A percentile compares a stretch with the other conserved stretches of the same genome.
Evolutionary conservation across 2,329 filamentous ascomycete genomes (phyloP).

Genomic region (Epicoccum nigrum): DNA sequence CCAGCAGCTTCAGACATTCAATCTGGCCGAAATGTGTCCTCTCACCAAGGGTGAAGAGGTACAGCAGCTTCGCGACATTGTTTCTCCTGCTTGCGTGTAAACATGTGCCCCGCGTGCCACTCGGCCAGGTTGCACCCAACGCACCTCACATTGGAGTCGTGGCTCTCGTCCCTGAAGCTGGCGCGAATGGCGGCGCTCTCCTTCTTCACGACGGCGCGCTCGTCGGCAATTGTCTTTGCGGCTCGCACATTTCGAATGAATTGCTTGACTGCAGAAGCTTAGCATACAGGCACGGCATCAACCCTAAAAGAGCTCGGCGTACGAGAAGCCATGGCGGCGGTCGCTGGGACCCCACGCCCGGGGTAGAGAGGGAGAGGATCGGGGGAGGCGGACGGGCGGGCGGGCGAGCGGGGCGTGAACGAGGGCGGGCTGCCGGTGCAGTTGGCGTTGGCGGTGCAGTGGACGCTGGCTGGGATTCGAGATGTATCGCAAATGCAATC

Average conservation of each 20-base stretch:
- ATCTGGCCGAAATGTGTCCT: constrained; percentile 99
- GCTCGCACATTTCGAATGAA: constrained; percentile 99
- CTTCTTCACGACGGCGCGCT: constrained; percentile 97
- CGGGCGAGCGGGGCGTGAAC: constrained; percentile 4
- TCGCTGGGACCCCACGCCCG: constrained; percentile 56
- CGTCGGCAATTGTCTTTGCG: constrained; percentile 98
- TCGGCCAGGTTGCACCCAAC: constrained; percentile 22
- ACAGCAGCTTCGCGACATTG: constrained; percentile 97
- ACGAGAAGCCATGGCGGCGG: constrained; percentile 64
- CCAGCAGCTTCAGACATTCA: constrained; percentile 96
- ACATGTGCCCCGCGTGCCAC: constrained; percentile 17
- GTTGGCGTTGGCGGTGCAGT: constrained; percentile 7
- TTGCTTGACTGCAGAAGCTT: constrained; percentile 79
- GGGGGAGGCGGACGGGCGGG: constrained; percentile 11
- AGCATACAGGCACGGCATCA: constrained; percentile 33
- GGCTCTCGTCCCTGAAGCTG: constrained; percentile 96
- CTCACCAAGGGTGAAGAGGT: constrained; percentile 96
- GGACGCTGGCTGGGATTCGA: constrained; percentile 25
- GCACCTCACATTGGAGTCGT: constrained; percentile 88
- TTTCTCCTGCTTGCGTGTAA: constrained; percentile 71
- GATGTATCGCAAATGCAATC: no score
- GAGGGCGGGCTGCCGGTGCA: not conserved
- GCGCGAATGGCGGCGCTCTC: constrained; percentile 97
- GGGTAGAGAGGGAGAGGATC: constrained; percentile 24
- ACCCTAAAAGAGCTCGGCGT: constrained; percentile 43